A percentile compares a stretch with the other conserved stretches of the same genome.
Evolutionary conservation across 2,329 filamentous ascomycete genomes (phyloP).

Genomic region (Cryphonectria nitschkei): DNA sequence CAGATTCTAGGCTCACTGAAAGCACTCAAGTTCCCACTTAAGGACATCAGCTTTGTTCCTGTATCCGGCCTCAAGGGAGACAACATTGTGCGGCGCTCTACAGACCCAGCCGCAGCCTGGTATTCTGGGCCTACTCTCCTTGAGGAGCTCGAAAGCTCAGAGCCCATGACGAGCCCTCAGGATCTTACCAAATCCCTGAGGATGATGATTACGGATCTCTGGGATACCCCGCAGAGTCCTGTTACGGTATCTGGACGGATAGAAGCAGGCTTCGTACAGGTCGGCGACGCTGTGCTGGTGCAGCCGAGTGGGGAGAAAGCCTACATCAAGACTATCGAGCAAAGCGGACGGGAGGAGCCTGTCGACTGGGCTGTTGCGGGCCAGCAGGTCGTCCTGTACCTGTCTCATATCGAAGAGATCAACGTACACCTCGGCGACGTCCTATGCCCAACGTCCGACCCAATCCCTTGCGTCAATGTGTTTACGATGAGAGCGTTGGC

Average conservation of each 20-base stretch:
- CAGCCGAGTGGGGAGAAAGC: conserved; percentile 83
- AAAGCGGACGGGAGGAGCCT: conserved; percentile 63
- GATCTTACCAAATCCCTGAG: conserved; percentile 75
- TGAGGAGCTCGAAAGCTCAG: conserved; percentile 81
- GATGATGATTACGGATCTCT: conserved; percentile 86
- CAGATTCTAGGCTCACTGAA: conserved; percentile 83
- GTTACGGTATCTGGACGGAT: conserved; percentile 85
- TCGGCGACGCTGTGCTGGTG: conserved; percentile 77
- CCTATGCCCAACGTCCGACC: conserved; percentile 70
- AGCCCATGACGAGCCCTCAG: conserved; percentile 66
- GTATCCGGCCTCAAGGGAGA: conserved; percentile 88
- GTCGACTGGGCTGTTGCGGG: conserved; percentile 92
- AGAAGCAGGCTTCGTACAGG: conserved; percentile 80
- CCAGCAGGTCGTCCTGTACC: conserved; percentile 82
- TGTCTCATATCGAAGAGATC: conserved; percentile 81
- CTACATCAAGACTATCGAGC: conserved; percentile 78
- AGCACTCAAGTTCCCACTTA: conserved; percentile 78
- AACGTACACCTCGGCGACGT: conserved; percentile 86
- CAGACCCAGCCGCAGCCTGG: conserved; percentile 68
- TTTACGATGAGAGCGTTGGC: conserved; percentile 86
- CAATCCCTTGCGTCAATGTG: conserved; percentile 70
- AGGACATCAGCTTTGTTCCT: conserved; percentile 84
- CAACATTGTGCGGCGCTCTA: conserved; percentile 71
- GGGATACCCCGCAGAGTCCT: conserved; percentile 78
- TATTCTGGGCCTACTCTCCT: conserved; percentile 80